phyloP scores from a whole-genome alignment of 352 stramenopile species.

The Peronospora belbahrii region DNA sequence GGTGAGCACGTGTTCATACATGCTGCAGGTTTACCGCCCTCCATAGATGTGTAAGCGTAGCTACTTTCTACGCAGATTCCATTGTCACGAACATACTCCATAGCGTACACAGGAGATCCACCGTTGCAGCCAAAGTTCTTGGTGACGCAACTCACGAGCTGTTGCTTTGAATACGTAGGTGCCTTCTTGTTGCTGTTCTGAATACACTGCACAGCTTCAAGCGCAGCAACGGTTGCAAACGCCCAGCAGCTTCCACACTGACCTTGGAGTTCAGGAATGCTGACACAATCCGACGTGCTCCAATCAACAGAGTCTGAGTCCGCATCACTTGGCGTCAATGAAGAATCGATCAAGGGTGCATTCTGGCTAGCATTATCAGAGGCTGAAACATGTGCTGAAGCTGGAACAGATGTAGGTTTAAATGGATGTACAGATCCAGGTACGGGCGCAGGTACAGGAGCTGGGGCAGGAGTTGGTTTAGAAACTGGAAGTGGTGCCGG shows the following conservation, averaged over 20 bases:
- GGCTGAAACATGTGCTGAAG: slow-evolving; percentile 1
- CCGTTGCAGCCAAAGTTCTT: slow-evolving; percentile 88
- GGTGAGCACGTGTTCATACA: slow-evolving; percentile 32
- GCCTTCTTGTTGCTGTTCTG: slow-evolving; percentile 45
- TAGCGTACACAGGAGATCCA: slow-evolving; percentile 85
- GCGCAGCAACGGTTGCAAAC: slow-evolving; percentile 88
- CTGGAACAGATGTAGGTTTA: not conserved
- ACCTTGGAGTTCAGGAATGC: slow-evolving; percentile 90
- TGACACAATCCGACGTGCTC: slow-evolving; percentile 38
- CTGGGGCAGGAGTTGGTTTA: slow-evolving; percentile 2
- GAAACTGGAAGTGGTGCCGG: too few species aligned
- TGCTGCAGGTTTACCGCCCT: slow-evolving; percentile 19
- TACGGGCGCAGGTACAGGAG: too few species aligned
- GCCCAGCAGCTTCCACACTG: slow-evolving; percentile 96
- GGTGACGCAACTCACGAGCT: slow-evolving; percentile 88
- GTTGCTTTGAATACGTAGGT: slow-evolving; percentile 85
- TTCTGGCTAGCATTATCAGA: too few species aligned
- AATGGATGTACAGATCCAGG: too few species aligned
- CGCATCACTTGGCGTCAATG: slow-evolving; percentile 13
- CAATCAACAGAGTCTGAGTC: slow-evolving; percentile 32
- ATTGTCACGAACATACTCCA: slow-evolving; percentile 86
- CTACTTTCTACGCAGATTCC: slow-evolving; percentile 68
- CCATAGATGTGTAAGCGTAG: slow-evolving; percentile 73
- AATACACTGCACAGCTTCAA: slow-evolving; percentile 89
- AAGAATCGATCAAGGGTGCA: not conserved